These are phyloP conservation scores for Ramichloridium luteum DNA, from an alignment of 2,329 filamentous ascomycete genomes.

Conservation along the genomic window DNA sequence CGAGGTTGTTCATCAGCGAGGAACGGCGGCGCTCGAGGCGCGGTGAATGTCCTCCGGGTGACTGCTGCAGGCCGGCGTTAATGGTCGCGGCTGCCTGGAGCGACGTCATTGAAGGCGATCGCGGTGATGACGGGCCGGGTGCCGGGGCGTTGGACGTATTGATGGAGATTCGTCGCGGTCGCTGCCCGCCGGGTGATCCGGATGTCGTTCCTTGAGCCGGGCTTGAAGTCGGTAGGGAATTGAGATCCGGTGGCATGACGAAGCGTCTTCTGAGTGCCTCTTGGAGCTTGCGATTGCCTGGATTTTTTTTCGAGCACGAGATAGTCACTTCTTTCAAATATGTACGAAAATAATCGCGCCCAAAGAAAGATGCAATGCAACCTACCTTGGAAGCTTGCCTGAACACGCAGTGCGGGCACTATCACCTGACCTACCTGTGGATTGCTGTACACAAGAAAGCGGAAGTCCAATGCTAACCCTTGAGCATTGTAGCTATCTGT, in stretches of 20 bases:
- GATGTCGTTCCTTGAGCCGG: slow-evolving; percentile 5
- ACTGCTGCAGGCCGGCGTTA: slow-evolving; percentile 48
- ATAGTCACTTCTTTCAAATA: too few relatives aligned
- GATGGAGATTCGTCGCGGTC: slow-evolving; percentile 22
- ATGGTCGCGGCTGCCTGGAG: slow-evolving; percentile 65
- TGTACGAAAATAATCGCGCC: too few relatives aligned
- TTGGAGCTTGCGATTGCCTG: too few relatives aligned
- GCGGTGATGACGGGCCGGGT: slow-evolving; percentile 42
- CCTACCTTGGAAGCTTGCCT: too few relatives aligned
- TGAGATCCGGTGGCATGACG: slow-evolving; percentile 45
- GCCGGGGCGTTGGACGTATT: slow-evolving; percentile 30
- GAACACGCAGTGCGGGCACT: too few relatives aligned
- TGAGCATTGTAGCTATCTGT: too few relatives aligned
- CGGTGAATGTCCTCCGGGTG: slow-evolving; percentile 37
- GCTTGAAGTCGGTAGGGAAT: slow-evolving; percentile 41
- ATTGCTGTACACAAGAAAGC: too few relatives aligned
- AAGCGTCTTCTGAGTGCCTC: too few relatives aligned
- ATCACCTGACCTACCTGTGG: too few relatives aligned
- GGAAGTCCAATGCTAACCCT: too few relatives aligned
- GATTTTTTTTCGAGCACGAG: too few relatives aligned
- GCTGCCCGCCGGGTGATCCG: slow-evolving; percentile 20
- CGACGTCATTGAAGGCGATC: slow-evolving; percentile 53
- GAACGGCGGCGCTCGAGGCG: slow-evolving; percentile 49
- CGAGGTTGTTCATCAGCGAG: slow-evolving; percentile 59
- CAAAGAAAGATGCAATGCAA: too few relatives aligned